Evolutionary conservation across 768 basidiomycete genomes (phyloP).

Genomic region (Hypsizygus marmoreus): DNA sequence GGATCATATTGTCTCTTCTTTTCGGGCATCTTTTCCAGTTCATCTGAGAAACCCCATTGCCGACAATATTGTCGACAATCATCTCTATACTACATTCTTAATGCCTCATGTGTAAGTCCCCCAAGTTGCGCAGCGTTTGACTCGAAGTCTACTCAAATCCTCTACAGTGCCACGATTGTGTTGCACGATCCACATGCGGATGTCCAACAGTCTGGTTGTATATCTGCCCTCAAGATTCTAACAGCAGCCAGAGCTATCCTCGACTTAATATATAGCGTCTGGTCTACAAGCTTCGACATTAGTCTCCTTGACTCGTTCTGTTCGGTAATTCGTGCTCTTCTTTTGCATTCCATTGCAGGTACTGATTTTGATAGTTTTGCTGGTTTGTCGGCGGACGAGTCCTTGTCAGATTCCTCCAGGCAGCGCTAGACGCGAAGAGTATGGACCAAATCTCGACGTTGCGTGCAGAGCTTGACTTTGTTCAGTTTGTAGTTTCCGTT

Average conservation of each 20-base stretch:
- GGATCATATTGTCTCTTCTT: slow-evolving; percentile 57
- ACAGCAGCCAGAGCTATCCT: slow-evolving; percentile 66
- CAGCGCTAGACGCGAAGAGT: slow-evolving; percentile 58
- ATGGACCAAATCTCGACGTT: slow-evolving; percentile 60
- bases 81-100: slow-evolving; percentile 52
- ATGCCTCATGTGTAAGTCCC: slow-evolving; percentile 42
- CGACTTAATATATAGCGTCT: slow-evolving; percentile 65
- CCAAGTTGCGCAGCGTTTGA: not conserved
- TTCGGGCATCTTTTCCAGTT: slow-evolving; percentile 58
- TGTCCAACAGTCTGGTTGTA: slow-evolving; percentile 56
- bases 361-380: slow-evolving; percentile 44
- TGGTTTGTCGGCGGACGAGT: slow-evolving; percentile 74
- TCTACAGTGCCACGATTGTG: slow-evolving; percentile 60
- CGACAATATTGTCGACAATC: slow-evolving; percentile 58
- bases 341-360: not conserved
- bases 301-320: slow-evolving; percentile 72
- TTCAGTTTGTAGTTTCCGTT: slow-evolving; percentile 48
- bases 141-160: slow-evolving; percentile 7
- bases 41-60: slow-evolving; percentile 58
- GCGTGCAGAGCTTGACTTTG: slow-evolving; percentile 64
- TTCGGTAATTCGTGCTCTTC: slow-evolving; percentile 41
- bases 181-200: slow-evolving; percentile 79
- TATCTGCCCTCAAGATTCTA: slow-evolving; percentile 70
- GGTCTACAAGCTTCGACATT: slow-evolving; percentile 73
- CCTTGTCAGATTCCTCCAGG: slow-evolving; percentile 65